Evolutionary conservation across 2,329 filamentous ascomycete species (phyloP).

Genomic region (Mycosphaerella sp.): DNA sequence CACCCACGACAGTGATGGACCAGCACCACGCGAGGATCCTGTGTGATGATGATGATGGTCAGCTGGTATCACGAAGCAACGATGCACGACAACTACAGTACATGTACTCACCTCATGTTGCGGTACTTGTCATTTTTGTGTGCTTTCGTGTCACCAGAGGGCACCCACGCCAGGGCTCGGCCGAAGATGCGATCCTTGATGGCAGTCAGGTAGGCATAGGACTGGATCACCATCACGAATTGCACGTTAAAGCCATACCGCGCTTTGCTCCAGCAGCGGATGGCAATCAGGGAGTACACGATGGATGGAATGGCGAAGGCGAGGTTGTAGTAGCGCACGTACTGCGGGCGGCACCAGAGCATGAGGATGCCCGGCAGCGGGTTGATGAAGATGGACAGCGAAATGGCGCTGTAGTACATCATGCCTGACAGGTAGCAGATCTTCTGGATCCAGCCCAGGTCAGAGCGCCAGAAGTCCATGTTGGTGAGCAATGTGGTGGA

Average conservation of each 20-base stretch:
- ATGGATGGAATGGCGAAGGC: slow-evolving; percentile 41
- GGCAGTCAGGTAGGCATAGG: slow-evolving; percentile 41
- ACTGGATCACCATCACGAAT: slow-evolving; percentile 39
- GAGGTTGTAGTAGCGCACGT: slow-evolving; percentile 43
- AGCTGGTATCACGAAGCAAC: neutral
- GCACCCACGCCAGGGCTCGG: slow-evolving; percentile 38
- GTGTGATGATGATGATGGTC: neutral
- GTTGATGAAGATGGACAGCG: slow-evolving; percentile 39
- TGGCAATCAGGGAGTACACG: slow-evolving; percentile 37
- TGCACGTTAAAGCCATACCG: slow-evolving; percentile 42
- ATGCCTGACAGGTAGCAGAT: slow-evolving; percentile 40
- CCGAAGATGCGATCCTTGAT: slow-evolving; percentile 41
- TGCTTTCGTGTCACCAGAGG: slow-evolving; percentile 37
- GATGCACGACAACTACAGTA: neutral
- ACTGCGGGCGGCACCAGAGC: slow-evolving; percentile 38
- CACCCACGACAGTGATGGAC: slow-evolving; percentile 33
- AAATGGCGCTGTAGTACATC: slow-evolving; percentile 40
- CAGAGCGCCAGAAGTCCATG: slow-evolving; percentile 39
- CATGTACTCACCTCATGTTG: slow-evolving; percentile 37
- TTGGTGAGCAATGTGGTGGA: slow-evolving; percentile 40
- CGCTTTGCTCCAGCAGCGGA: slow-evolving; percentile 40
- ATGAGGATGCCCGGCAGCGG: slow-evolving; percentile 39
- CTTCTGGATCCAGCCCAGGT: slow-evolving; percentile 38
- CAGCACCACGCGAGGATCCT: slow-evolving; percentile 36
- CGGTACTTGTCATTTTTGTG: slow-evolving; percentile 42